These are phyloP conservation scores for Colletotrichum filicis DNA, from an alignment of 2,329 filamentous ascomycete genomes.

Conservation along the genomic window DNA sequence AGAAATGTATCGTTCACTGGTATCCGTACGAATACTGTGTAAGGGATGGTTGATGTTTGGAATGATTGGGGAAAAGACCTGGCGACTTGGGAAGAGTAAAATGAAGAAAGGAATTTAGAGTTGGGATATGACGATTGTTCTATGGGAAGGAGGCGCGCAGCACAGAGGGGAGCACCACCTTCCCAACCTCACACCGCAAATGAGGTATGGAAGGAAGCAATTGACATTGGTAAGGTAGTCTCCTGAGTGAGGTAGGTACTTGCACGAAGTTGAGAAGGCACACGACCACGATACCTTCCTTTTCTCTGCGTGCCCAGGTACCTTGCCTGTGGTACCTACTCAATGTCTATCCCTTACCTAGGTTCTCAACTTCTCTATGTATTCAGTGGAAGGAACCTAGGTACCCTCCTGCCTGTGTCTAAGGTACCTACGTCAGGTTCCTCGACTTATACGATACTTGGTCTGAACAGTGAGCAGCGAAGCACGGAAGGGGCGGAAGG, in stretches of 20 bases:
- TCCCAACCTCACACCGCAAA: neutral
- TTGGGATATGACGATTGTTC: conserved; percentile 1
- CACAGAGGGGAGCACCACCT: neutral
- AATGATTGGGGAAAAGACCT: neutral
- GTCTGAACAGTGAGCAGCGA: neutral
- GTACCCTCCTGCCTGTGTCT: no score
- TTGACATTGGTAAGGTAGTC: no score
- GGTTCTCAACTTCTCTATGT: neutral
- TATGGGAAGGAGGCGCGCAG: conserved; percentile 1
- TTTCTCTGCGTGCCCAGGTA: neutral
- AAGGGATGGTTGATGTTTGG: neutral
- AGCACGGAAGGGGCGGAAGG: neutral
- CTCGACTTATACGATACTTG: no score
- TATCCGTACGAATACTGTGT: neutral
- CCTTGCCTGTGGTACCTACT: no score
- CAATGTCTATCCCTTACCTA: no score
- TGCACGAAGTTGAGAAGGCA: neutral
- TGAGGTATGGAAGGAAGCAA: neutral
- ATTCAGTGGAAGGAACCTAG: no score
- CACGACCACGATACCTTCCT: neutral
- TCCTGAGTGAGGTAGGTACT: no score
- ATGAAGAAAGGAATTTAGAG: neutral
- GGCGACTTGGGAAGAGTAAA: neutral
- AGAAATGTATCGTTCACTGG: neutral
- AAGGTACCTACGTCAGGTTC: no score